Conservation (phyloP, 2,329 filamentous ascomycete species). For the Paraphoma sp. region DNA sequence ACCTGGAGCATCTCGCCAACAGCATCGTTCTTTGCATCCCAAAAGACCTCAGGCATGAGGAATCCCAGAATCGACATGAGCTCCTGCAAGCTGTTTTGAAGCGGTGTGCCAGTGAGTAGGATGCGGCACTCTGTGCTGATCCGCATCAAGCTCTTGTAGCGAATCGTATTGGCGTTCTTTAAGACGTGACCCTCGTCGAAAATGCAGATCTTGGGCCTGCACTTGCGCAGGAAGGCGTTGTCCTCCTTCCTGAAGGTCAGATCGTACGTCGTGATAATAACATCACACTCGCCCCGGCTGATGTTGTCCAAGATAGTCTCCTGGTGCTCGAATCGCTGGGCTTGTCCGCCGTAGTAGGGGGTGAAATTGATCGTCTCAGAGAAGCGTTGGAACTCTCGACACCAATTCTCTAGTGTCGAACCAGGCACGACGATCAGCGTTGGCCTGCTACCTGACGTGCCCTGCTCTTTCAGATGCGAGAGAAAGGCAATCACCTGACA, state of each 20-base stretch:
- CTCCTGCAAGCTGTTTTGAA: constrained; percentile 94
- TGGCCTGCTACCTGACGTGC: constrained; percentile 64
- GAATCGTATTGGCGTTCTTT: constrained; percentile 84
- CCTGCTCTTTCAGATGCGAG: constrained; percentile 77
- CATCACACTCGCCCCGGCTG: constrained; percentile 64
- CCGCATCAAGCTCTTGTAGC: constrained; percentile 78
- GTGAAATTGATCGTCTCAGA: constrained; percentile 77
- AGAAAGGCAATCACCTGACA: constrained; percentile 95
- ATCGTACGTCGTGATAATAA: constrained; percentile 76
- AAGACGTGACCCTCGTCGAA: constrained; percentile 95
- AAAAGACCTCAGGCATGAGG: constrained; percentile 85
- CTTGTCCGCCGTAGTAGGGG: constrained; percentile 74
- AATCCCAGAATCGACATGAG: constrained; percentile 91
- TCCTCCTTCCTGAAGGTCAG: constrained; percentile 67
- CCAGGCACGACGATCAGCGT: constrained; percentile 90
- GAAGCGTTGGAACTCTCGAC: constrained; percentile 86
- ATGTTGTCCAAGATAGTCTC: constrained; percentile 69
- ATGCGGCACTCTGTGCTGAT: constrained; percentile 85
- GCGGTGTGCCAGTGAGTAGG: constrained; percentile 85
- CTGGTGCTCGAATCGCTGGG: constrained; percentile 71
- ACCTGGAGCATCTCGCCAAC: constrained; percentile 76
- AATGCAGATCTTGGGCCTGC: constrained; percentile 67
- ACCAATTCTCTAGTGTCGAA: constrained; percentile 95
- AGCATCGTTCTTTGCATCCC: constrained; percentile 62
- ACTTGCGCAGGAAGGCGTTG: constrained; percentile 66